Conservation (phyloP, 1,139 yeast genomes). For the Nakaseomyces nivariensis region DNA sequence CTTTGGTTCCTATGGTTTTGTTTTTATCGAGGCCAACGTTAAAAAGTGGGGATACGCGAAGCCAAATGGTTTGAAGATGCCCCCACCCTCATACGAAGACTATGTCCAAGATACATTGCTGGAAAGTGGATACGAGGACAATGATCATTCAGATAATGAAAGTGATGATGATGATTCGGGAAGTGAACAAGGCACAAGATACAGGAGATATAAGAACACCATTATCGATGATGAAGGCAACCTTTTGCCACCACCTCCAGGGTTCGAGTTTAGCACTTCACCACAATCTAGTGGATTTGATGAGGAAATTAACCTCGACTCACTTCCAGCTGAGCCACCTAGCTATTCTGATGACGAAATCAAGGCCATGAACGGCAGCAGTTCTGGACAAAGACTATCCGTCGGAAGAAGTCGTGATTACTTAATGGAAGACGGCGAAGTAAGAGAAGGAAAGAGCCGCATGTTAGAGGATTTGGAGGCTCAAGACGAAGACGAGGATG, state of each 20-base stretch:
- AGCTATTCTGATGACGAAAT: conserved; percentile 26
- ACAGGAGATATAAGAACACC: conserved; percentile 24
- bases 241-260: conserved; percentile 30
- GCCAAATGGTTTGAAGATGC: conserved; percentile 55
- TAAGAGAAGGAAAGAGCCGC: background rate
- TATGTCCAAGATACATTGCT: conserved; percentile 35
- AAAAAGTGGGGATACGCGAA: conserved; percentile 87
- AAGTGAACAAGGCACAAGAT: conserved; percentile 12
- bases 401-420: conserved; percentile 4
- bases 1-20: conserved; percentile 86
- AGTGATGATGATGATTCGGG: conserved; percentile 22
- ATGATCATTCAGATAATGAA: conserved; percentile 26
- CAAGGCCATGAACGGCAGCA: background rate
- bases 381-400: conserved; percentile 1
- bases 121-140: conserved; percentile 32
- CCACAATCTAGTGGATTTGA: conserved; percentile 13
- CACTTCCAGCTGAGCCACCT: conserved; percentile 32
- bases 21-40: conserved; percentile 85
- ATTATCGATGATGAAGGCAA: conserved; percentile 19
- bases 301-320: conserved; percentile 28
- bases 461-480: background rate
- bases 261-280: conserved; percentile 28
- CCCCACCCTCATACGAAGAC: conserved; percentile 61
- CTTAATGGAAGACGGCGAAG: conserved; percentile 3
- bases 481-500: conserved; percentile 12